These are phyloP conservation scores for Aspergillus cavernicola DNA, from an alignment of 495 filamentous ascomycete species.

Conservation along the genomic window DNA sequence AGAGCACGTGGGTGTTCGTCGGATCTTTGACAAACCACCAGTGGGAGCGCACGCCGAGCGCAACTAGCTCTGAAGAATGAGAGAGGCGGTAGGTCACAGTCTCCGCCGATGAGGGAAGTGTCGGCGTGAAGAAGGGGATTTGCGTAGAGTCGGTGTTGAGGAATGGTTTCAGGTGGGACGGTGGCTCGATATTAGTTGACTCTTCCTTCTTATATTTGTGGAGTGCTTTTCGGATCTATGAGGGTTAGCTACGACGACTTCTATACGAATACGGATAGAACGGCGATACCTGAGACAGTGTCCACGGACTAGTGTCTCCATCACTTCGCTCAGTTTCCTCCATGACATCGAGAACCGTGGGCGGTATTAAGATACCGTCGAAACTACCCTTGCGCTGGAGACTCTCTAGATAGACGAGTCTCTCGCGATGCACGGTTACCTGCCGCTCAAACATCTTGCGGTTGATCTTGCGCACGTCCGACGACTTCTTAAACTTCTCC, in stretches of 20 bases:
- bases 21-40: conserved; percentile 21
- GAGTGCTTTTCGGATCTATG: conserved; percentile 15
- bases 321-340: conserved; percentile 7
- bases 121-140: conserved; percentile 10
- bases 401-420: conserved; percentile 13
- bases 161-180: conserved; percentile 12
- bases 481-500: conserved; percentile 15
- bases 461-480: conserved; percentile 13
- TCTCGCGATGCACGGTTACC: conserved; percentile 14
- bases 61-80: conserved; percentile 17
- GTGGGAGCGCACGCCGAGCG: conserved; percentile 14
- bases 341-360: conserved; percentile 13
- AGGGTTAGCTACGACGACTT: background rate
- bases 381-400: conserved; percentile 11
- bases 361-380: conserved; percentile 10
- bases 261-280: background rate
- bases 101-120: background rate
- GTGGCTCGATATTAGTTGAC: background rate
- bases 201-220: conserved; percentile 5
- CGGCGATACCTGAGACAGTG: conserved; percentile 12
- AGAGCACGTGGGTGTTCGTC: conserved; percentile 16
- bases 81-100: conserved; percentile 17
- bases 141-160: conserved; percentile 6
- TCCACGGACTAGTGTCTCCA: conserved; percentile 2
- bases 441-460: conserved; percentile 23